These are phyloP conservation scores for Psilocybe mexicana DNA, from an alignment of 1,284 basidiomycete species.

Conservation along the genomic window DNA sequence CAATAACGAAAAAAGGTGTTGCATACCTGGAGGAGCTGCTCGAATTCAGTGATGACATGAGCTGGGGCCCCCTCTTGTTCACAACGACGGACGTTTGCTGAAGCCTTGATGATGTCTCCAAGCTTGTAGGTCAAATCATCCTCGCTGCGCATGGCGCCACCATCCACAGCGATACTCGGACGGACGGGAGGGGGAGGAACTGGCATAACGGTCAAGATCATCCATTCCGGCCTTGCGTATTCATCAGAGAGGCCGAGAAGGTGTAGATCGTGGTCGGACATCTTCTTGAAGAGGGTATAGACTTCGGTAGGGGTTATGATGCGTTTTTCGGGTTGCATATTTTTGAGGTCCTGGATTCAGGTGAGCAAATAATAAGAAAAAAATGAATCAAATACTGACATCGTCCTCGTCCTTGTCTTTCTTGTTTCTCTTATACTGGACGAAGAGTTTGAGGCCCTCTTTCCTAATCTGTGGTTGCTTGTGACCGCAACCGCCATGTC, in stretches of 20 bases:
- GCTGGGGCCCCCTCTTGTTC: slow-evolving; percentile 97
- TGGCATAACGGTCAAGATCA: slow-evolving; percentile 97
- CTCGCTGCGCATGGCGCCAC: slow-evolving; percentile 94
- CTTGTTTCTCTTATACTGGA: slow-evolving; percentile 95
- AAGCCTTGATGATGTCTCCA: slow-evolving; percentile 96
- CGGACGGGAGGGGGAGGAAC: slow-evolving; percentile 98
- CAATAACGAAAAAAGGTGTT: not conserved
- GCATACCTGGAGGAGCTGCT: slow-evolving; percentile 87
- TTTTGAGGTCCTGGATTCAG: slow-evolving; percentile 69
- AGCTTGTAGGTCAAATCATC: slow-evolving; percentile 99
- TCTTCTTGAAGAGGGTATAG: slow-evolving; percentile 92
- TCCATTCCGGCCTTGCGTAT: slow-evolving; percentile 98
- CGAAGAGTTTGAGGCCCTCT: slow-evolving; percentile 93
- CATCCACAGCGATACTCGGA: slow-evolving; percentile 95
- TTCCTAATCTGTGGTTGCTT: slow-evolving; percentile 90
- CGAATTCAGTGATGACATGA: slow-evolving; percentile 95
- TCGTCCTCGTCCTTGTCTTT: slow-evolving; percentile 92
- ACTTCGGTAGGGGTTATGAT: slow-evolving; percentile 88
- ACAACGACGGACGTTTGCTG: slow-evolving; percentile 87
- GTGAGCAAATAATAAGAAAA: slow-evolving; percentile 22
- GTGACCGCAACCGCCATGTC: slow-evolving; percentile 96
- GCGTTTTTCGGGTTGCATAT: slow-evolving; percentile 88
- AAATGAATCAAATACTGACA: slow-evolving; percentile 46
- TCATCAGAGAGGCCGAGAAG: slow-evolving; percentile 93
- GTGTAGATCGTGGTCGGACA: slow-evolving; percentile 87